Base-by-base conservation (phyloP, 169 alveolate species). In the Perkinsus olseni region DNA sequence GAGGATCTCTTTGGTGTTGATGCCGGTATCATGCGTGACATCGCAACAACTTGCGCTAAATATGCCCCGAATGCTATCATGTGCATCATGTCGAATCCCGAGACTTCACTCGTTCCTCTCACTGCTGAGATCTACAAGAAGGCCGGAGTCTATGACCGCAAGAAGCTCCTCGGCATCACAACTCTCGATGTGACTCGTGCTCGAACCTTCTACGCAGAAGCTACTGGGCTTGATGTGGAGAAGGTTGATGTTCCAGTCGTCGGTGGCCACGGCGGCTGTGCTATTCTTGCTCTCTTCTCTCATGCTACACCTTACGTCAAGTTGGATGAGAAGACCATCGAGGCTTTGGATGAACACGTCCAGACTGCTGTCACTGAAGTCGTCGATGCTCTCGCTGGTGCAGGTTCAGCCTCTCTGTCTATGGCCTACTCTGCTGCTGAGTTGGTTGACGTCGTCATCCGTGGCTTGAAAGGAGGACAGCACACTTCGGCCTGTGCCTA, bases 351-450 rank as follows among this genome's bases (percentile, higher is more conserved):
- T 13, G 28, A 91, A 24, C 93, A 51, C 38, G 45, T 91, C 74
- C 62, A 39, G 74, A 38, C 45, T 38, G 93, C 74, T 34, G 93
- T 45, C 4, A 51, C 38, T 51, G 93, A 91, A 51, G 93, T 91
- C 74, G 93, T 91, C 39, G 45, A 91, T 45, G 74, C 74, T n/a
- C 38, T 38, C 38, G 93, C 38, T 38, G 93, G 93, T 31, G 93
- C 93, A 31, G 93, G 93, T n/a, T 39, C 74, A 20, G 93, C 93
- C 62, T 38, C 93, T 0, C 74, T 91, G 62, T 91, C 93, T 51
- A 91, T 91, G 93, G 93, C 74, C 37, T 91, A 39, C 93, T n/a
- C 93, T 13, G 93, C 74, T 38, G 93, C 93, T 45, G 93, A 39
- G 93, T 91, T 40, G 74, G 93, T 45, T 45, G 62, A 45, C 17